Evolutionary conservation across 2,329 filamentous ascomycete genomes (phyloP).

Genomic region (Penicillium sp.): DNA sequence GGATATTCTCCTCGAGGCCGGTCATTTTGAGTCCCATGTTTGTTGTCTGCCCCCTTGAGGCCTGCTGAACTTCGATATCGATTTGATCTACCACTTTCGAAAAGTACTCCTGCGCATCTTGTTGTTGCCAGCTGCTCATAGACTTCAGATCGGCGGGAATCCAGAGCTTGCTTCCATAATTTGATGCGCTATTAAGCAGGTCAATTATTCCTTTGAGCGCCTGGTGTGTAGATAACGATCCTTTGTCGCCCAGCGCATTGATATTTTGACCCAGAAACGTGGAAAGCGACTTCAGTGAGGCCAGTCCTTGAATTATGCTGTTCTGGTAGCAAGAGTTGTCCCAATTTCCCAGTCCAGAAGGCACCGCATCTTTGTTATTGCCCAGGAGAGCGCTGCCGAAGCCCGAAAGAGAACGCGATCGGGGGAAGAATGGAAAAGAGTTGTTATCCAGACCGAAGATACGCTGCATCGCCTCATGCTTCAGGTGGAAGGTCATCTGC

Average conservation of each 20-base stretch:
- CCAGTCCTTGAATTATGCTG: slow-evolving; percentile 82
- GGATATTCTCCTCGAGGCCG: slow-evolving; percentile 34
- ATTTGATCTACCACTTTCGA: slow-evolving; percentile 83
- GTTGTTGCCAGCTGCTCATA: slow-evolving; percentile 93
- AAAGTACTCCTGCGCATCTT: slow-evolving; percentile 97
- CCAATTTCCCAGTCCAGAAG: slow-evolving; percentile 75
- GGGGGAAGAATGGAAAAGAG: slow-evolving; percentile 57
- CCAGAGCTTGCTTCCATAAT: slow-evolving; percentile 77
- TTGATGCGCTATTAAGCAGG: slow-evolving; percentile 66
- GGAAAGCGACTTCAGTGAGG: slow-evolving; percentile 69
- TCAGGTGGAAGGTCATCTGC: slow-evolving; percentile 46
- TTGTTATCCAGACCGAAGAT: slow-evolving; percentile 62
- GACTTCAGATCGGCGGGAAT: slow-evolving; percentile 78
- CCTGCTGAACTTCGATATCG: slow-evolving; percentile 69
- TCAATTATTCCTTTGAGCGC: slow-evolving; percentile 65
- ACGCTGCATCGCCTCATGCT: slow-evolving; percentile 63
- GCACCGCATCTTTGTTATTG: slow-evolving; percentile 31
- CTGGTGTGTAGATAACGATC: slow-evolving; percentile 47
- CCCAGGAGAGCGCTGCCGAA: slow-evolving; percentile 49
- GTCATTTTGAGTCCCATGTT: slow-evolving; percentile 42
- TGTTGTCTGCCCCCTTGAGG: slow-evolving; percentile 45
- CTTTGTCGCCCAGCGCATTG: slow-evolving; percentile 35
- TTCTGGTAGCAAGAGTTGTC: slow-evolving; percentile 99
- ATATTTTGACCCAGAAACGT: slow-evolving; percentile 59
- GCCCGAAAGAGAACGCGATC: slow-evolving; percentile 54